phyloP scores from a whole-genome alignment of 306 rosid genomes.

The Pachyrhizus erosus region DNA sequence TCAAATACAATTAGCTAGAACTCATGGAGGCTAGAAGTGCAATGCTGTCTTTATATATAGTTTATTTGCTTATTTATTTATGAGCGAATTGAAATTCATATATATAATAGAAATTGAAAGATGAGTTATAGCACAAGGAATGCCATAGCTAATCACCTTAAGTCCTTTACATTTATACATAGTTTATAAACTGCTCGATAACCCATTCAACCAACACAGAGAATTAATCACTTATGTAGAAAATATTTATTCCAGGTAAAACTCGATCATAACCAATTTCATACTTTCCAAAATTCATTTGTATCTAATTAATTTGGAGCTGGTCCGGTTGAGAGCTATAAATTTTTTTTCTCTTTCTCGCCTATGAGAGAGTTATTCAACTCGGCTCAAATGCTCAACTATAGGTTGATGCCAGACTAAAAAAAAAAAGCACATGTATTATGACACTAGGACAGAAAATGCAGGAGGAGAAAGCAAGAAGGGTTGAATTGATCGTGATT shows the following conservation, averaged over 20 bases:
- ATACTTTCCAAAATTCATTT: not conserved
- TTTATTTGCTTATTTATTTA: not conserved
- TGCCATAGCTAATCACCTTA: not conserved
- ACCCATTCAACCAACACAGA: not conserved
- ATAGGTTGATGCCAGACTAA: not conserved
- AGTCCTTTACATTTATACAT: not conserved
- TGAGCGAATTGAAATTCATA: not conserved
- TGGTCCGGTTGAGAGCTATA: not conserved
- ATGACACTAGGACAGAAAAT: not conserved
- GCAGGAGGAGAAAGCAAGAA: not conserved
- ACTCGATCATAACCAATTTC: not conserved
- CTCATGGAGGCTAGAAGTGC: not conserved
- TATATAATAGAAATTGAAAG: not conserved
- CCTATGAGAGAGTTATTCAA: not conserved
- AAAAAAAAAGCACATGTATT: not conserved
- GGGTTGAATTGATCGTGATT: not conserved
- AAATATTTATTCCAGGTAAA: not conserved
- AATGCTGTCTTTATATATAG: not conserved
- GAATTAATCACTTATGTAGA: not conserved
- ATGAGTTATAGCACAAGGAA: not conserved
- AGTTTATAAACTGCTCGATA: not conserved
- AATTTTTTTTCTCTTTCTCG: not conserved
- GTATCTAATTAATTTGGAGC: not conserved
- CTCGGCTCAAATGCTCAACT: not conserved
- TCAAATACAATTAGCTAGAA: not conserved